phyloP scores from a whole-genome alignment of 73 alveolate genomes.

The Paramecium bursaria region DNA sequence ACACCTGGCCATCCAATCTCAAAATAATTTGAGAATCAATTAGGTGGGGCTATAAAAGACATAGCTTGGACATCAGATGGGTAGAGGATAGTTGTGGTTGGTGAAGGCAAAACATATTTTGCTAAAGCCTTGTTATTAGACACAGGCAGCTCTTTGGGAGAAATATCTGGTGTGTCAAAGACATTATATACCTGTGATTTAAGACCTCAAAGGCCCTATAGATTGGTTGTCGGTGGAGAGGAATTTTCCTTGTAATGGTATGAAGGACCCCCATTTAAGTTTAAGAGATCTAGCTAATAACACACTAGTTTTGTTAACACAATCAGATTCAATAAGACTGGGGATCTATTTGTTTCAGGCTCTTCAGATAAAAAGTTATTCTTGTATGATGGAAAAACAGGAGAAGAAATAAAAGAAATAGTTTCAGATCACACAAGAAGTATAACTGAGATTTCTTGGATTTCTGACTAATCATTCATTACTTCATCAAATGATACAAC shows the following conservation, averaged over 20 bases:
- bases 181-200: slow-evolving; percentile 45
- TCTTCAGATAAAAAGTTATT: slow-evolving; percentile 65
- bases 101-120: slow-evolving; percentile 65
- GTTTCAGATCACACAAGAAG: slow-evolving; percentile 63
- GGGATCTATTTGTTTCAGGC: slow-evolving; percentile 62
- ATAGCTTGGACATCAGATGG: slow-evolving; percentile 68
- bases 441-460: slow-evolving; percentile 57
- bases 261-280: slow-evolving; percentile 73
- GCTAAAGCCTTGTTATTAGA: slow-evolving; percentile 48
- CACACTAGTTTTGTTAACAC: slow-evolving; percentile 35
- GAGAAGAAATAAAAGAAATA: slow-evolving; percentile 62
- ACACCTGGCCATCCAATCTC: slow-evolving; percentile 44
- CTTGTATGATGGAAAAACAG: slow-evolving; percentile 63
- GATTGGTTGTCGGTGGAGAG: slow-evolving; percentile 65
- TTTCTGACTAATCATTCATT: slow-evolving; percentile 45
- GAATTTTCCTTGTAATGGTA: slow-evolving; percentile 50
- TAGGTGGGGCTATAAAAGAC: slow-evolving; percentile 67
- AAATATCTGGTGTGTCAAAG: slow-evolving; percentile 56
- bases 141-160: slow-evolving; percentile 66
- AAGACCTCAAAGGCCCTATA: slow-evolving; percentile 64
- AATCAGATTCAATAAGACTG: slow-evolving; percentile 22
- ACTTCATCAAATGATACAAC: slow-evolving; percentile 69
- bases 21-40: slow-evolving; percentile 12
- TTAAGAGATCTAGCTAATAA: slow-evolving; percentile 53
- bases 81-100: slow-evolving; percentile 63